These are phyloP conservation scores for Mycena vulgaris DNA, from an alignment of 768 basidiomycete genomes.

Conservation along the genomic window DNA sequence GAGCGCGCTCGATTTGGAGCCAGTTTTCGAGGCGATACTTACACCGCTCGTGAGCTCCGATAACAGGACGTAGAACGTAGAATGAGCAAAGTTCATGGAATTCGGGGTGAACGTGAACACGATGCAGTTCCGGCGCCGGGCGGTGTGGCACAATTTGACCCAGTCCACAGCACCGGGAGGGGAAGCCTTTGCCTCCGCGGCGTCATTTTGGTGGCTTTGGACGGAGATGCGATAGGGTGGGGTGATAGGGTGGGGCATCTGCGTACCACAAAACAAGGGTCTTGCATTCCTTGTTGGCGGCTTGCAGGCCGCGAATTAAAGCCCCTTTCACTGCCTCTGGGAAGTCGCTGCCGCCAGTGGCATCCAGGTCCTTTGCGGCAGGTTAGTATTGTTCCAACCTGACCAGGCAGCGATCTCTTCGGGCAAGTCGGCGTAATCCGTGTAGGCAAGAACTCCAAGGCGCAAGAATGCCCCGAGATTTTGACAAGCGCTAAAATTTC, in stretches of 20 bases:
- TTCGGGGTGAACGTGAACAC: slow-evolving; percentile 42
- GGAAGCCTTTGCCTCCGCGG: slow-evolving; percentile 40
- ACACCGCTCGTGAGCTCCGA: slow-evolving; percentile 43
- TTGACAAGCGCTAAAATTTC: slow-evolving; percentile 45
- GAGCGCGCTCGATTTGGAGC: slow-evolving; percentile 23
- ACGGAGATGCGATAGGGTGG: no score
- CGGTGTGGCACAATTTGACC: slow-evolving; percentile 45
- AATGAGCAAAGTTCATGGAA: slow-evolving; percentile 14
- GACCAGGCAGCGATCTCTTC: slow-evolving; percentile 42
- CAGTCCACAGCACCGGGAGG: slow-evolving; percentile 44
- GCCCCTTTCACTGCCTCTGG: slow-evolving; percentile 50
- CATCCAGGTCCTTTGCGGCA: slow-evolving; percentile 29
- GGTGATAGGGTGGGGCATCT: slow-evolving; percentile 49
- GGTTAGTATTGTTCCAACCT: slow-evolving; percentile 41
- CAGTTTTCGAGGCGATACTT: slow-evolving; percentile 36
- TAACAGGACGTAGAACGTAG: slow-evolving; percentile 42
- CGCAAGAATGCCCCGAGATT: slow-evolving; percentile 46
- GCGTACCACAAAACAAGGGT: slow-evolving; percentile 48
- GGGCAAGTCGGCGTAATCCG: slow-evolving; percentile 40
- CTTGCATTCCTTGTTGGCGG: slow-evolving; percentile 37
- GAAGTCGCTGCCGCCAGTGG: slow-evolving; percentile 44
- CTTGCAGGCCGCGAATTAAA: slow-evolving; percentile 43
- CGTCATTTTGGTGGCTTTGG: slow-evolving; percentile 37
- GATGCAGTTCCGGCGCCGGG: slow-evolving; percentile 39
- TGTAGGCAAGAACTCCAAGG: slow-evolving; percentile 45